A percentile compares a stretch with the other conserved stretches of the same genome.
These are phyloP conservation scores for Trichoderma sp. DNA, from an alignment of 2,329 filamentous ascomycete genomes.

Conservation along the genomic window DNA sequence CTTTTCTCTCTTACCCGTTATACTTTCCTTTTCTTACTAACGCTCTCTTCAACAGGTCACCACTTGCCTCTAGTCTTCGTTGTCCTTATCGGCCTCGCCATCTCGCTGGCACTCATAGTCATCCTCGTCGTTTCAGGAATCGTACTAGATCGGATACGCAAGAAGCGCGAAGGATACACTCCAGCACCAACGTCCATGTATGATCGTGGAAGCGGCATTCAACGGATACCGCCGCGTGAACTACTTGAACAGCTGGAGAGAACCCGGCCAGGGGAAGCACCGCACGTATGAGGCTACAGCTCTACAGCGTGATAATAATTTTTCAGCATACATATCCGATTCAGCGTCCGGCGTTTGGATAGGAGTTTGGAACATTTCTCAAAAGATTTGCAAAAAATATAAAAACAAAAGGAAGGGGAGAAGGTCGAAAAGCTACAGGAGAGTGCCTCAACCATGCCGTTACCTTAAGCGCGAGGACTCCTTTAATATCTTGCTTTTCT, in stretches of 20 bases:
- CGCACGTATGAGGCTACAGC: slow-evolving; percentile 44
- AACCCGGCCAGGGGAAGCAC: slow-evolving; percentile 44
- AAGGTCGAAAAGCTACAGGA: background rate
- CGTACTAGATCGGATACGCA: slow-evolving; percentile 69
- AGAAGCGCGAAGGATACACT: slow-evolving; percentile 74
- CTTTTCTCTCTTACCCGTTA: background rate
- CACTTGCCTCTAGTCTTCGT: slow-evolving; percentile 72
- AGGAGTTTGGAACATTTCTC: slow-evolving; percentile 25
- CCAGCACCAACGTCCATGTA: slow-evolving; percentile 69
- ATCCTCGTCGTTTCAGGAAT: slow-evolving; percentile 74
- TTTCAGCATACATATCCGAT: slow-evolving; percentile 31
- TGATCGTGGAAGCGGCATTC: slow-evolving; percentile 57
- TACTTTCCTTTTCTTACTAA: background rate
- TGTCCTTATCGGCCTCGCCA: slow-evolving; percentile 76
- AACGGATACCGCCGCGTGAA: slow-evolving; percentile 59
- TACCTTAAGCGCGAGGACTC: background rate
- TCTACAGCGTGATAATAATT: slow-evolving; percentile 1
- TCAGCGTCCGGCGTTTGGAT: slow-evolving; percentile 38
- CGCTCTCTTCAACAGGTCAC: background rate
- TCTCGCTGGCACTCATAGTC: slow-evolving; percentile 74
- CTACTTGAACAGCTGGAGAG: slow-evolving; percentile 54
- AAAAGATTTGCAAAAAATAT: background rate
- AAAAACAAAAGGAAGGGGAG: background rate
- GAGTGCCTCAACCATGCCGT: background rate
- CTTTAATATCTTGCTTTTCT: slow-evolving; percentile 16